Conservation (phyloP, 306 rosid genomes). For the Boehmeria nivea region DNA sequence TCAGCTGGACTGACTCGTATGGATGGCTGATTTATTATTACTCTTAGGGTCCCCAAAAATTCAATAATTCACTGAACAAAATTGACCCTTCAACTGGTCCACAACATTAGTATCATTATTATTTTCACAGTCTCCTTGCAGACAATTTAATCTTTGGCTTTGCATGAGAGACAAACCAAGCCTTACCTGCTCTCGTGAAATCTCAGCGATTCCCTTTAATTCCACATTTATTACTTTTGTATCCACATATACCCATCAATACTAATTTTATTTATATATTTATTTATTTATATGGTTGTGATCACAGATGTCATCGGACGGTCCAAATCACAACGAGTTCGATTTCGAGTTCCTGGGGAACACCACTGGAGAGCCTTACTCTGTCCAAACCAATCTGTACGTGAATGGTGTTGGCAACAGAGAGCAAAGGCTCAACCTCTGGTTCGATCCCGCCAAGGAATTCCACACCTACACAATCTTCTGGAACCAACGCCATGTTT, state of each 20-base stretch:
- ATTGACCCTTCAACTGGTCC: too few species aligned
- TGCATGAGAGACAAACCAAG: too few species aligned
- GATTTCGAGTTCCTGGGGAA: slow-evolving; percentile 95
- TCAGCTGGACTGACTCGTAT: background rate
- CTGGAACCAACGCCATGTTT: slow-evolving; percentile 92
- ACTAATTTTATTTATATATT: background rate
- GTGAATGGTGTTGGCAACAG: slow-evolving; percentile 88
- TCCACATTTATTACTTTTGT: slow-evolving; percentile 28
- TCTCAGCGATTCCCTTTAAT: slow-evolving; percentile 11
- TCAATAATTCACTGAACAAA: background rate
- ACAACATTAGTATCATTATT: too few species aligned
- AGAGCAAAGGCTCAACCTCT: slow-evolving; percentile 85
- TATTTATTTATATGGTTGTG: background rate
- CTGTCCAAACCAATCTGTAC: slow-evolving; percentile 78
- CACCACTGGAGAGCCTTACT: slow-evolving; percentile 83
- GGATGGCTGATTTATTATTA: background rate
- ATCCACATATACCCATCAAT: background rate
- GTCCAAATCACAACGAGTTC: slow-evolving; percentile 75
- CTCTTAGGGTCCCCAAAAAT: too few species aligned
- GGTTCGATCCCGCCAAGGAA: slow-evolving; percentile 82
- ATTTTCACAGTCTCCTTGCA: too few species aligned
- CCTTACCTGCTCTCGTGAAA: slow-evolving; percentile 11
- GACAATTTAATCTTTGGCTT: background rate
- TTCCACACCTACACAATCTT: slow-evolving; percentile 75
- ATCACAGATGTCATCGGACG: slow-evolving; percentile 85